Evolutionary conservation across 2,329 filamentous ascomycete genomes (phyloP).

Genomic region (Fusarium liriodendri): DNA sequence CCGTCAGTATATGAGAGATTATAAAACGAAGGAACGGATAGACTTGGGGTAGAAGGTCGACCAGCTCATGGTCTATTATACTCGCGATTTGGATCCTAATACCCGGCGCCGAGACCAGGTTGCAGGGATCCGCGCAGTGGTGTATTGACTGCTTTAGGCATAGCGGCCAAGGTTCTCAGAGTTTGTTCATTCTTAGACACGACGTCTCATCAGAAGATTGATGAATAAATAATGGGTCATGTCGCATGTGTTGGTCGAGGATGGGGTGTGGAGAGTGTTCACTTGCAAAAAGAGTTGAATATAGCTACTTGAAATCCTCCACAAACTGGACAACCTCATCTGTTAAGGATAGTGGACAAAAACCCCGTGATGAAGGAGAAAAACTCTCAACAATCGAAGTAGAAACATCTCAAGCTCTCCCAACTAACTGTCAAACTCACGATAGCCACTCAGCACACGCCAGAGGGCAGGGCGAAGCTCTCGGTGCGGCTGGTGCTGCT

Average conservation of each 20-base stretch:
- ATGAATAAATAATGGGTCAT: neutral
- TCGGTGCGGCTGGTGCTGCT: conserved; percentile 43
- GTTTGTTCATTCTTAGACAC: neutral
- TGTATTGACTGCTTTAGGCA: neutral
- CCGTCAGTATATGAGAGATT: neutral
- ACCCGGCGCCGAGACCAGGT: neutral
- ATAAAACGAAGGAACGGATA: too few relatives aligned
- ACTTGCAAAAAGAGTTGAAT: neutral
- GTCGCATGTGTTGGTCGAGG: neutral
- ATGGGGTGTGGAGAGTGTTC: neutral
- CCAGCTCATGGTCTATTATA: neutral
- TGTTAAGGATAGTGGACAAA: neutral
- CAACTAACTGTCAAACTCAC: neutral
- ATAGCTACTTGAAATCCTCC: neutral
- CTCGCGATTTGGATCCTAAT: neutral
- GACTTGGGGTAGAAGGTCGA: neutral
- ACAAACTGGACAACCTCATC: neutral
- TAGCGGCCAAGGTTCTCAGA: neutral
- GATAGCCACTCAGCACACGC: conserved; percentile 32
- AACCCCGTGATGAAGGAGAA: neutral
- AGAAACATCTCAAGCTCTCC: neutral
- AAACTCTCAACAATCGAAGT: neutral
- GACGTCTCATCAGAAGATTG: neutral
- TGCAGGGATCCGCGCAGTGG: neutral
- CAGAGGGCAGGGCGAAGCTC: conserved; percentile 45